A percentile compares a stretch with the other conserved stretches of the same genome.
These are phyloP conservation scores for Heliosperma pusillum DNA, from an alignment of 148 eudicot genomes.

Conservation along the genomic window DNA sequence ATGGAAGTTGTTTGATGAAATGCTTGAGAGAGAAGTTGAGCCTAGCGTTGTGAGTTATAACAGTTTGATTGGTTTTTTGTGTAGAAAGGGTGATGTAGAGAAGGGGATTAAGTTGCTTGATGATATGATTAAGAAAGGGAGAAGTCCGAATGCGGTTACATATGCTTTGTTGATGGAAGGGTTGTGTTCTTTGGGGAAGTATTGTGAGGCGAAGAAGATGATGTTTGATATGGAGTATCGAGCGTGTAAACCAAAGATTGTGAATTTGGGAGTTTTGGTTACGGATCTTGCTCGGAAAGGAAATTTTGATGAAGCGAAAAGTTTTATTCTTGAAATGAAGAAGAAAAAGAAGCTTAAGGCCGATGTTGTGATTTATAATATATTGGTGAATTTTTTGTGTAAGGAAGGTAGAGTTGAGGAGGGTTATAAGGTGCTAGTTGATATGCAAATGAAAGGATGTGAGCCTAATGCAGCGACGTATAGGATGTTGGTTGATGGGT, in stretches of 20 bases:
- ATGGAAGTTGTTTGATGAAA: constrained; percentile 69
- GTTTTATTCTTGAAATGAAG: constrained; percentile 68
- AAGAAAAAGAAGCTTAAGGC: constrained; percentile 71
- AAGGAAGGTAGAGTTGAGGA: constrained; percentile 54
- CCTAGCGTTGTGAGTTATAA: constrained; percentile 80
- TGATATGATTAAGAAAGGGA: constrained; percentile 59
- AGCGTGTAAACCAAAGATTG: constrained; percentile 56
- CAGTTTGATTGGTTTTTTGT: constrained; percentile 70
- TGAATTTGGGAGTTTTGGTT: constrained; percentile 83
- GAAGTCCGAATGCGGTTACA: constrained; percentile 53
- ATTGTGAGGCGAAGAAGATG: constrained; percentile 72
- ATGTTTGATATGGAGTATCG: constrained; percentile 97
- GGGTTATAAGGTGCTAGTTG: constrained; percentile 74
- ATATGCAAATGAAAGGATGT: constrained; percentile 77
- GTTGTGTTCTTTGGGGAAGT: constrained; percentile 57
- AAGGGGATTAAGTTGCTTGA: constrained; percentile 52
- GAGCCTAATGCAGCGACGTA: constrained; percentile 84
- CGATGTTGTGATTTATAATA: constrained; percentile 68
- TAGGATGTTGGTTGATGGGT: constrained; percentile 85
- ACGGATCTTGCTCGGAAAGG: constrained; percentile 62
- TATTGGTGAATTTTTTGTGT: constrained; percentile 60
- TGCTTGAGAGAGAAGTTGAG: constrained; percentile 70
- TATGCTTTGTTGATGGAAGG: constrained; percentile 82
- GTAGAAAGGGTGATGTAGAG: constrained; percentile 59
- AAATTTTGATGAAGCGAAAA: constrained; percentile 61